These are phyloP conservation scores for Fusarium subtropicale DNA, from an alignment of 2,329 filamentous ascomycete genomes.

Conservation along the genomic window DNA sequence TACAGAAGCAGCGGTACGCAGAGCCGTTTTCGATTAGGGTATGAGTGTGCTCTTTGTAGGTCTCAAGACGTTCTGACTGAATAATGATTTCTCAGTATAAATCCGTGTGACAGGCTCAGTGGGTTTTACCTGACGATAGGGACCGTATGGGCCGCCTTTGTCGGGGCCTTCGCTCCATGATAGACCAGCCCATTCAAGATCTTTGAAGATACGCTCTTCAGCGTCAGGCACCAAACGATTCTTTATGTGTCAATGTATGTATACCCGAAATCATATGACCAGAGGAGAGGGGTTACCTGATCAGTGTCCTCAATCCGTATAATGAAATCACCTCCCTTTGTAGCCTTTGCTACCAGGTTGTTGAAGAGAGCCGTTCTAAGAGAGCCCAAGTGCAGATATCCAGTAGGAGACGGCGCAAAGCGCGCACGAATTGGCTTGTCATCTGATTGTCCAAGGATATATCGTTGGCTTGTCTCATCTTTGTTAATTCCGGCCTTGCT, in stretches of 20 bases:
- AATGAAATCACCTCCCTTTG: slow-evolving; percentile 84
- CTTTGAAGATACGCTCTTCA: slow-evolving; percentile 79
- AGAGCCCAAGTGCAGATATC: slow-evolving; percentile 91
- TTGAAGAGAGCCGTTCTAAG: slow-evolving; percentile 95
- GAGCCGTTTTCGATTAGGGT: slow-evolving; percentile 75
- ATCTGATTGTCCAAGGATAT: slow-evolving; percentile 59
- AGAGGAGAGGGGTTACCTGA: slow-evolving; percentile 66
- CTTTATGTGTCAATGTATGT: slow-evolving; percentile 56
- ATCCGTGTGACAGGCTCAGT: neutral
- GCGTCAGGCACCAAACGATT: slow-evolving; percentile 84
- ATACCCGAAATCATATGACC: neutral
- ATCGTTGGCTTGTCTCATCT: slow-evolving; percentile 32
- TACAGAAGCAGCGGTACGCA: slow-evolving; percentile 96
- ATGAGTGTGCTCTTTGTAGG: slow-evolving; percentile 79
- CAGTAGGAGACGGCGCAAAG: slow-evolving; percentile 96
- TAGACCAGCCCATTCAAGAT: slow-evolving; percentile 89
- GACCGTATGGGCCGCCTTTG: slow-evolving; percentile 82
- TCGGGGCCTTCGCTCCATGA: slow-evolving; percentile 95
- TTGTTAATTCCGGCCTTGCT: slow-evolving; percentile 1
- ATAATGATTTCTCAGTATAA: neutral
- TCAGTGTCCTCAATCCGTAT: slow-evolving; percentile 96
- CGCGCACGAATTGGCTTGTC: slow-evolving; percentile 70
- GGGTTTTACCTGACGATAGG: slow-evolving; percentile 79
- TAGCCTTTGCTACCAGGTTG: slow-evolving; percentile 87
- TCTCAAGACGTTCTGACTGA: slow-evolving; percentile 80